These are phyloP conservation scores for Dendrobium huoshanense DNA, from an alignment of 106 monocot genomes.

Conservation along the genomic window DNA sequence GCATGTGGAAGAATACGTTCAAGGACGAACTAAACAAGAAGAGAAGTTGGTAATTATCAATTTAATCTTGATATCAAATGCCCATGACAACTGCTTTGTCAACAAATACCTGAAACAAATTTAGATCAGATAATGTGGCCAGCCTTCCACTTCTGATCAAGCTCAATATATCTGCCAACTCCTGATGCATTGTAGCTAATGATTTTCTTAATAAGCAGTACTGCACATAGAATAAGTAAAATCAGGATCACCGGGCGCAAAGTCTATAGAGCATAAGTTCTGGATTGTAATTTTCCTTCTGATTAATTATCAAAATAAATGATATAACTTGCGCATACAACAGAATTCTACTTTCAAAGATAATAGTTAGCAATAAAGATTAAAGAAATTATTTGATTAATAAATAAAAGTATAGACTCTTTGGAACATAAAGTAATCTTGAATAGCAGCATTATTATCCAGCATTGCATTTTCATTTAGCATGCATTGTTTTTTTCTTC, in stretches of 20 bases:
- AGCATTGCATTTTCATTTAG: too few relatives aligned
- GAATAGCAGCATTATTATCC: too few relatives aligned
- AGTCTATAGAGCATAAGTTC: not conserved
- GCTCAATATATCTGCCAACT: constrained; percentile 51
- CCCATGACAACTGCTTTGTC: not conserved
- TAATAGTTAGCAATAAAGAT: too few relatives aligned
- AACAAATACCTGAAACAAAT: constrained; percentile 76
- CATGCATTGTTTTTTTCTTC: too few relatives aligned
- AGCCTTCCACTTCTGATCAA: constrained; percentile 67
- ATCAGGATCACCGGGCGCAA: not conserved
- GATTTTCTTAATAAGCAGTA: constrained; percentile 48
- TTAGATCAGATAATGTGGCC: constrained; percentile 36
- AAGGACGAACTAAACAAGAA: not conserved
- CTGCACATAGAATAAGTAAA: constrained; percentile 22
- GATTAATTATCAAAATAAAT: too few relatives aligned
- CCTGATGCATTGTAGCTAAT: constrained; percentile 25
- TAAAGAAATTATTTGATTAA: too few relatives aligned
- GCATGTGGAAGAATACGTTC: too few relatives aligned
- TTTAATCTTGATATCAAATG: not conserved
- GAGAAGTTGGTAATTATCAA: not conserved
- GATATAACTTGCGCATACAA: too few relatives aligned
- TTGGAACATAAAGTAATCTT: too few relatives aligned
- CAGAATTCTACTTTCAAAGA: too few relatives aligned
- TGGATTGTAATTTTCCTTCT: not conserved
- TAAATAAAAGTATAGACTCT: too few relatives aligned